Percentiles rank a stretch among this genome's conserved stretches.
These are phyloP conservation scores for Amniculicola lignicola DNA, from an alignment of 495 filamentous ascomycete species.

Conservation along the genomic window DNA sequence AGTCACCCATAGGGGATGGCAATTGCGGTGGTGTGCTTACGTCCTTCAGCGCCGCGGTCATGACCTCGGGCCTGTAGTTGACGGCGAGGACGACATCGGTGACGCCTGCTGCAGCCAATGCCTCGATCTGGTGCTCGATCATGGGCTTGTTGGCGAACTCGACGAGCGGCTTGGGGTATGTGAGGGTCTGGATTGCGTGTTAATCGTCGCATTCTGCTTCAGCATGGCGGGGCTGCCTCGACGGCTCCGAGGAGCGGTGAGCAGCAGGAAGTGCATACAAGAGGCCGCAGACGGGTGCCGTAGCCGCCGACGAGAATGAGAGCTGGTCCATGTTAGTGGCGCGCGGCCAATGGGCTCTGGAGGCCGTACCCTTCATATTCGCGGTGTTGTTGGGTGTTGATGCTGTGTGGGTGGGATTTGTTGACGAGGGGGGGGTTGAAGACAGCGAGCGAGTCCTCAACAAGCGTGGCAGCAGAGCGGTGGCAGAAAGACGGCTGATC, in stretches of 20 bases:
- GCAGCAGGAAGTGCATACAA: slow-evolving; percentile 62
- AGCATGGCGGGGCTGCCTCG: slow-evolving; percentile 6
- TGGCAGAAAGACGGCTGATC: not conserved
- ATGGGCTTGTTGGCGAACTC: slow-evolving; percentile 99
- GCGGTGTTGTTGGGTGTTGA: slow-evolving; percentile 6
- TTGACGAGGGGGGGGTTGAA: not conserved
- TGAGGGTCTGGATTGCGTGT: slow-evolving; percentile 70
- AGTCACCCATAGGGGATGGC: not conserved
- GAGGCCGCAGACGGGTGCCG: slow-evolving; percentile 93
- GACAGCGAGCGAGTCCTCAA: slow-evolving; percentile 18
- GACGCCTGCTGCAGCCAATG: slow-evolving; percentile 88
- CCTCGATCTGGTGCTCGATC: slow-evolving; percentile 98
- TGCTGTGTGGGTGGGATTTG: not conserved
- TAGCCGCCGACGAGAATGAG: slow-evolving; percentile 99
- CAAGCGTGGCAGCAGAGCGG: not conserved
- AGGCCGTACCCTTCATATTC: slow-evolving; percentile 34
- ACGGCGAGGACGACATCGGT: slow-evolving; percentile 98
- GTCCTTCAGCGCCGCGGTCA: slow-evolving; percentile 73
- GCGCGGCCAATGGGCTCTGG: not conserved
- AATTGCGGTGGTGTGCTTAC: slow-evolving; percentile 39
- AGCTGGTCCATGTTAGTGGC: slow-evolving; percentile 53
- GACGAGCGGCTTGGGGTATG: slow-evolving; percentile 93
- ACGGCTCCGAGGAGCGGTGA: slow-evolving; percentile 23
- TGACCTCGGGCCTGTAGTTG: slow-evolving; percentile 97
- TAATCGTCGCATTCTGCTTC: slow-evolving; percentile 15